phyloP scores from a whole-genome alignment of 805 yeast species.

The Ogataea sp. region DNA sequence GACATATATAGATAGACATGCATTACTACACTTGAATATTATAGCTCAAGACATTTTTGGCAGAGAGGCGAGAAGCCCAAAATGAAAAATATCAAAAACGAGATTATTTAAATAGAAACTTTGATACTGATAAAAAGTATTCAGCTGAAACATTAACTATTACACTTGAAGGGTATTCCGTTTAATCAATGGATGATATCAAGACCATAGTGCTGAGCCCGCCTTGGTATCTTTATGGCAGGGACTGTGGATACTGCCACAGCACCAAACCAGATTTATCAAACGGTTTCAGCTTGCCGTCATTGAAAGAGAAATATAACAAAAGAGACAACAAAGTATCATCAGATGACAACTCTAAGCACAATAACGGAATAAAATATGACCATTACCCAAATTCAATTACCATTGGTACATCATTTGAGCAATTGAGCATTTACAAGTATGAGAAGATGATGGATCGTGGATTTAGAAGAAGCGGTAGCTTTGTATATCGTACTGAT shows the following conservation, averaged over 20 bases:
- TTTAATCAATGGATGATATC: background rate
- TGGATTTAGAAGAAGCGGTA: conserved; percentile 79
- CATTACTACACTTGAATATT: too few relatives aligned
- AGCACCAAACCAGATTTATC: background rate
- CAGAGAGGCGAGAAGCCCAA: too few relatives aligned
- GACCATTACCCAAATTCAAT: background rate
- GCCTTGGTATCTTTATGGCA: background rate
- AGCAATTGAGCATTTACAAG: background rate
- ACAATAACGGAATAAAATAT: background rate
- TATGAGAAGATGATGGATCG: conserved; percentile 62
- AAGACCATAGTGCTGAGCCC: background rate
- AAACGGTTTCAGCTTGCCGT: background rate
- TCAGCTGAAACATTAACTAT: too few relatives aligned
- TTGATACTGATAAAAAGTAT: too few relatives aligned
- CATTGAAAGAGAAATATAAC: background rate
- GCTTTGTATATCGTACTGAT: conserved; percentile 51
- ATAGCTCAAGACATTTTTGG: too few relatives aligned
- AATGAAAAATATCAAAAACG: too few relatives aligned
- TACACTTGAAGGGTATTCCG: too few relatives aligned
- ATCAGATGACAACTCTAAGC: too few relatives aligned
- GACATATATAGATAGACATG: too few relatives aligned
- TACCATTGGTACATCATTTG: background rate
- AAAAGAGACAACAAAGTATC: conserved; percentile 6
- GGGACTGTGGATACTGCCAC: background rate
- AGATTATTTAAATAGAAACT: too few relatives aligned